Conservation (phyloP, 768 basidiomycete species). For the Trametes villosa region DNA sequence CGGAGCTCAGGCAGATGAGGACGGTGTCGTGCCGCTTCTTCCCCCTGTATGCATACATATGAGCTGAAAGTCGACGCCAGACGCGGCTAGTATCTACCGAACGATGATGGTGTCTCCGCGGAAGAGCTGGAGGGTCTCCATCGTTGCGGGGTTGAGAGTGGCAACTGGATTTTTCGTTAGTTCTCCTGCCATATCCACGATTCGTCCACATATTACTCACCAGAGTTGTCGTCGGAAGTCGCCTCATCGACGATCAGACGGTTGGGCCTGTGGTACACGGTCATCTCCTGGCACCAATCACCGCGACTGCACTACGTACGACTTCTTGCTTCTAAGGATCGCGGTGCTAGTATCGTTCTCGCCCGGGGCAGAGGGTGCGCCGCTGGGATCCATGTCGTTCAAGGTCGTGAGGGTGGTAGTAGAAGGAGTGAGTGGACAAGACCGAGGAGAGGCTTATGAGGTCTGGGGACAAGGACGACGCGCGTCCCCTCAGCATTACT, state of each 20-base stretch:
- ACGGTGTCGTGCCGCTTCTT: conserved; percentile 99
- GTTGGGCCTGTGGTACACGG: conserved; percentile 71
- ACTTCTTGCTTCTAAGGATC: conserved; percentile 96
- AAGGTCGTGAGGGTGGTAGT: conserved; percentile 25
- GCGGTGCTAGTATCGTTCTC: conserved; percentile 92
- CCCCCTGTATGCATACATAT: conserved; percentile 62
- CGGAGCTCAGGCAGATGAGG: conserved; percentile 92
- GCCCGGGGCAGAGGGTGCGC: conserved; percentile 81
- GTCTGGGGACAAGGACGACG: conserved; percentile 33
- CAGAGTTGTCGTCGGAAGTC: conserved; percentile 93
- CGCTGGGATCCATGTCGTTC: conserved; percentile 62
- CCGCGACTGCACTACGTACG: conserved; percentile 58
- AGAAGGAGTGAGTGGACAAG: conserved; percentile 18
- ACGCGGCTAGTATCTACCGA: conserved; percentile 53
- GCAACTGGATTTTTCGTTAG: conserved; percentile 61
- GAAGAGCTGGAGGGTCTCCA: conserved; percentile 93
- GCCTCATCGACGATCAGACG: conserved; percentile 97
- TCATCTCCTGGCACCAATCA: conserved; percentile 26
- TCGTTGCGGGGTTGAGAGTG: conserved; percentile 93
- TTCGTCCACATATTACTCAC: conserved; percentile 44
- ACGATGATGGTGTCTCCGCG: conserved; percentile 96
- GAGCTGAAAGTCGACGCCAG: background rate
- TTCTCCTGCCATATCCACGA: background rate
- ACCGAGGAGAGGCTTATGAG: conserved; percentile 26
- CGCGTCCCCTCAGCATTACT: conserved; percentile 33